Conservation (phyloP, 495 filamentous ascomycete species). For the Hamigera avellanea region DNA sequence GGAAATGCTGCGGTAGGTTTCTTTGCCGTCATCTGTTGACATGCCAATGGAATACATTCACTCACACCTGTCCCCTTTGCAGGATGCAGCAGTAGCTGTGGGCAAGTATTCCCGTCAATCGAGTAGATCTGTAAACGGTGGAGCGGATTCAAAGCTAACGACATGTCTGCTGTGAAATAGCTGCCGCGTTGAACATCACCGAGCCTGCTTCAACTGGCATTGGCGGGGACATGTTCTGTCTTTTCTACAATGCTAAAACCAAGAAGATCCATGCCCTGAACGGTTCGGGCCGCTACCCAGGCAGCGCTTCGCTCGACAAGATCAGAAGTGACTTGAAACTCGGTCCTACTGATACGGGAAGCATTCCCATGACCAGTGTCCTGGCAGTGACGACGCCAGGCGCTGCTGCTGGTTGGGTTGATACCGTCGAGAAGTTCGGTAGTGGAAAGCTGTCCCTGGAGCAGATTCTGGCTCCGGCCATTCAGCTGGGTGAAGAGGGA, state of each 20-base stretch:
- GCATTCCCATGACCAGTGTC: slow-evolving; percentile 65
- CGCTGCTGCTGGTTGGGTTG: slow-evolving; percentile 88
- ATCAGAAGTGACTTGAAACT: slow-evolving; percentile 60
- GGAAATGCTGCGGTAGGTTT: slow-evolving; percentile 81
- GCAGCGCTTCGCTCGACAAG: slow-evolving; percentile 53
- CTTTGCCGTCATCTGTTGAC: too few relatives aligned
- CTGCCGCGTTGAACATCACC: slow-evolving; percentile 84
- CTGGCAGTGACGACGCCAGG: slow-evolving; percentile 81
- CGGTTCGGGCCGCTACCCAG: slow-evolving; percentile 74
- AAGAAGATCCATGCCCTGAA: slow-evolving; percentile 77
- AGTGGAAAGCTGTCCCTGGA: slow-evolving; percentile 71
- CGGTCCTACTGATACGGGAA: slow-evolving; percentile 43
- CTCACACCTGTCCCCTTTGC: neutral
- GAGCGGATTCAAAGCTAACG: too few relatives aligned
- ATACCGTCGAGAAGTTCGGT: slow-evolving; percentile 83
- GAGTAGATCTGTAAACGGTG: too few relatives aligned
- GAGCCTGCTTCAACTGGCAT: slow-evolving; percentile 94
- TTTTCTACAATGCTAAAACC: slow-evolving; percentile 79
- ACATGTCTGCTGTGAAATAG: slow-evolving; percentile 16
- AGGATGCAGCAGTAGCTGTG: slow-evolving; percentile 93
- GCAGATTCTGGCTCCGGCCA: slow-evolving; percentile 73
- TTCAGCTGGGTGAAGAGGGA: slow-evolving; percentile 77
- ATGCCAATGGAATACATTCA: too few relatives aligned
- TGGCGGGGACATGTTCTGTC: slow-evolving; percentile 95
- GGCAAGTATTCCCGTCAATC: slow-evolving; percentile 30